Evolutionary conservation across 202 grass and related monocot genomes (phyloP).

Genomic region (Saccharum hybrid): DNA sequence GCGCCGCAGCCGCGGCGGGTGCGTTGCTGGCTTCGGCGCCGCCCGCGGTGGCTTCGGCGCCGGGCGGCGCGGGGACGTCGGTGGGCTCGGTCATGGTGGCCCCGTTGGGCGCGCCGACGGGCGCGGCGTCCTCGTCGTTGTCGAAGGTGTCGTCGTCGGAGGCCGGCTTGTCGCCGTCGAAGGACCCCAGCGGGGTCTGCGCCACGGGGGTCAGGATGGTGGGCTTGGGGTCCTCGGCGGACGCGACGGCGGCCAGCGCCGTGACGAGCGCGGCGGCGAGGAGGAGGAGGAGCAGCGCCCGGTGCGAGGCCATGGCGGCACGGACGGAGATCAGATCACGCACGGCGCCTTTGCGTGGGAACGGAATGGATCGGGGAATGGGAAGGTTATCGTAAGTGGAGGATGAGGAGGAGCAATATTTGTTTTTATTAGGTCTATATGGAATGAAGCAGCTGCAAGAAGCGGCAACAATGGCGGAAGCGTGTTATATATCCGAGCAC

Average conservation of each 20-base stretch:
- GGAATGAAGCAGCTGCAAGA: not conserved
- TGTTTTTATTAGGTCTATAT: not conserved
- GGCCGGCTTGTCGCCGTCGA: constrained; percentile 45
- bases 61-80: constrained; percentile 9
- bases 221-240: constrained; percentile 41
- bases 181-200: constrained; percentile 43
- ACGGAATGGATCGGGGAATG: not conserved
- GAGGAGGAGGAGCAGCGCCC: constrained; percentile 39
- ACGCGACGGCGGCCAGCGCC: constrained; percentile 8
- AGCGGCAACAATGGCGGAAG: not conserved
- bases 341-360: not conserved
- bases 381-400: not conserved
- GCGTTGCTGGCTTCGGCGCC: constrained; percentile 13
- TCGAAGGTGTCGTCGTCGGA: constrained; percentile 38
- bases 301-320: constrained; percentile 41
- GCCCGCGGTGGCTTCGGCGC: not conserved
- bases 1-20: not conserved
- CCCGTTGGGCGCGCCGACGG: constrained; percentile 42
- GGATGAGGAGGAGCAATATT: not conserved
- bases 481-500: not conserved
- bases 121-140: constrained; percentile 54
- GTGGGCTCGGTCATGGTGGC: constrained; percentile 55
- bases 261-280: constrained; percentile 37
- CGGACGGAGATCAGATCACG: not conserved
- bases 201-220: constrained; percentile 55